Evolutionary conservation across 768 basidiomycete species (phyloP).

Genomic region (Russula lepida): DNA sequence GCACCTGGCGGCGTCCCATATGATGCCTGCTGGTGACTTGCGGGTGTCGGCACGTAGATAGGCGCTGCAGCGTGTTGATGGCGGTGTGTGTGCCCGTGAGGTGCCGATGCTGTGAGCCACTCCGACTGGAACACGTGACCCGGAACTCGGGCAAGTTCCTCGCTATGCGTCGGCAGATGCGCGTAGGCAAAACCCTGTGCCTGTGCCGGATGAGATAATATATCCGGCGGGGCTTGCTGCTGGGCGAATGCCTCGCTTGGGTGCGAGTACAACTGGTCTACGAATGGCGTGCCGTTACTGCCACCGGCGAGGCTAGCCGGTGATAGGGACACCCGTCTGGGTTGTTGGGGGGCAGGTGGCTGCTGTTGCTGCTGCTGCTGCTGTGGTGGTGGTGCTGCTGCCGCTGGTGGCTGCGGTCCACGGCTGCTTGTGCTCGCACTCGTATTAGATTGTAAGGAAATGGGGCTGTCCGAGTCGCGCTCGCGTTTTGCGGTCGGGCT

Average conservation of each 20-base stretch:
- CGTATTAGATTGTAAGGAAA: slow-evolving; percentile 5
- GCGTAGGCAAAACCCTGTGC: slow-evolving; percentile 10
- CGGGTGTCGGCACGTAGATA: slow-evolving; percentile 1
- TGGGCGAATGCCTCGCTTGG: not conserved
- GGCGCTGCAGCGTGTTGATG: not conserved
- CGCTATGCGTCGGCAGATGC: slow-evolving; percentile 15
- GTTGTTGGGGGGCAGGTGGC: not conserved
- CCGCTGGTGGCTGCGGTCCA: not conserved
- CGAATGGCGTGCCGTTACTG: slow-evolving; percentile 8
- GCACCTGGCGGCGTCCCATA: not conserved
- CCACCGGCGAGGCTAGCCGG: slow-evolving; percentile 8
- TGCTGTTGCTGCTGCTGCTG: not conserved
- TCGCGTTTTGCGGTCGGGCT: slow-evolving; percentile 56
- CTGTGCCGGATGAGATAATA: not conserved
- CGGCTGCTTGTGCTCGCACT: not conserved
- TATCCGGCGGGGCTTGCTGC: not conserved
- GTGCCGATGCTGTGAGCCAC: slow-evolving; percentile 8
- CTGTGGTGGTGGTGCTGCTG: not conserved
- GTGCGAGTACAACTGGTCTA: slow-evolving; percentile 6
- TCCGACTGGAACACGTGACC: slow-evolving; percentile 2
- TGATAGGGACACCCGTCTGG: slow-evolving; percentile 5
- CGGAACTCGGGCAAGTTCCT: slow-evolving; percentile 16
- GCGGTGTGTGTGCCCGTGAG: not conserved
- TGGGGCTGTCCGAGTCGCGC: slow-evolving; percentile 47
- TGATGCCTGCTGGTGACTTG: not conserved